These are phyloP conservation scores for Haplosporangium gracile DNA, from an alignment of 192 early-diverging fungal species.

Conservation along the genomic window DNA sequence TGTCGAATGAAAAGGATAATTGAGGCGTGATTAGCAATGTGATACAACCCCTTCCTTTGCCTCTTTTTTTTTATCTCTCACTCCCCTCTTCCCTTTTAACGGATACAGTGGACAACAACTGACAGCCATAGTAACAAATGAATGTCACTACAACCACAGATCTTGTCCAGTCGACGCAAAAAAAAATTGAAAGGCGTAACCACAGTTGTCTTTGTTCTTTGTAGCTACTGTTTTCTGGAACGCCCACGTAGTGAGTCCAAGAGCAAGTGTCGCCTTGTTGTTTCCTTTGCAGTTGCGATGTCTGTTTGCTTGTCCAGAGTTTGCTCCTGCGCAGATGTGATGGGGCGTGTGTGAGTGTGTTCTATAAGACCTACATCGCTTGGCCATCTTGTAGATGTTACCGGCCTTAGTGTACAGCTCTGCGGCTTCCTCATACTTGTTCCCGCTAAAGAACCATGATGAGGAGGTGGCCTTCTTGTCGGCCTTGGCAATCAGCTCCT, in stretches of 20 bases:
- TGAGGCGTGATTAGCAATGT: background rate
- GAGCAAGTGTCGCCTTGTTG: background rate
- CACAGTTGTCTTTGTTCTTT: background rate
- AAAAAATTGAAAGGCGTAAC: background rate
- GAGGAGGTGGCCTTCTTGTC: conserved; percentile 75
- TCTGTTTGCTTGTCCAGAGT: background rate
- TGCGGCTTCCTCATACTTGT: conserved; percentile 95
- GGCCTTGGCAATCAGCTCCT: conserved; percentile 73
- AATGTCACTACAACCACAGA: background rate
- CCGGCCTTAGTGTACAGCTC: conserved; percentile 94
- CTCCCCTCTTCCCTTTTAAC: background rate
- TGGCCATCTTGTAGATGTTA: conserved; percentile 93
- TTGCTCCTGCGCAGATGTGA: background rate
- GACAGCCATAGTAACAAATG: background rate
- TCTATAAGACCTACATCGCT: conserved; percentile 76
- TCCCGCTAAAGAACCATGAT: conserved; percentile 79
- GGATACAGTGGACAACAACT: background rate
- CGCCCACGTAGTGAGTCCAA: background rate
- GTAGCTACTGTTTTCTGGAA: background rate
- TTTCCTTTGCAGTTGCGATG: background rate
- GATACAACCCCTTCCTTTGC: background rate
- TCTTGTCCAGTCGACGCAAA: background rate
- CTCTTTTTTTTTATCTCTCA: background rate
- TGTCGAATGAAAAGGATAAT: conserved; percentile 13
- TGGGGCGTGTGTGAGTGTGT: background rate